Evolutionary conservation across 1,284 basidiomycete species (phyloP).

Genomic region (Lentinula novae-zelandiae): DNA sequence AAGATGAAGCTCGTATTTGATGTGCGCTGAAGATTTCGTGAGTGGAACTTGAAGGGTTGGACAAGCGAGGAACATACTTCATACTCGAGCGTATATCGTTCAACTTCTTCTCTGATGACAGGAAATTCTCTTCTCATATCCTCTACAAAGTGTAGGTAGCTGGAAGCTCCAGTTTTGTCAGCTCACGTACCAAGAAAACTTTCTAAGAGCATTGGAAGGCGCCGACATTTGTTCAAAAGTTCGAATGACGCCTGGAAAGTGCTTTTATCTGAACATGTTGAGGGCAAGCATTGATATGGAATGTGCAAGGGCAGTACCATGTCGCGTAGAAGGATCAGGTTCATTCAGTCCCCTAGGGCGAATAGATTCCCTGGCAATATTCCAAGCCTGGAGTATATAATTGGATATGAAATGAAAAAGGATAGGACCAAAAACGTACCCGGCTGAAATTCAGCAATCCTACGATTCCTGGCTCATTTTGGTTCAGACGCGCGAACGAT

Average conservation of each 20-base stretch:
- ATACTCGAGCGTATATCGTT: slow-evolving; percentile 52
- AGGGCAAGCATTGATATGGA: not conserved
- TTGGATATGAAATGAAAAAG: not conserved
- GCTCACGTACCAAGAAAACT: slow-evolving; percentile 56
- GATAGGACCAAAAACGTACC: slow-evolving; percentile 30
- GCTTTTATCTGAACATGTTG: slow-evolving; percentile 38
- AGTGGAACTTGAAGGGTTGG: not conserved
- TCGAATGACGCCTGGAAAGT: slow-evolving; percentile 51
- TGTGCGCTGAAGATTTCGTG: slow-evolving; percentile 33
- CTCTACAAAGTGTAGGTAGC: slow-evolving; percentile 36
- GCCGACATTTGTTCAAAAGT: slow-evolving; percentile 49
- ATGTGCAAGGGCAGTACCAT: not conserved
- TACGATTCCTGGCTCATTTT: slow-evolving; percentile 55
- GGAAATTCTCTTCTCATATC: slow-evolving; percentile 56
- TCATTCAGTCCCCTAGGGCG: slow-evolving; percentile 50
- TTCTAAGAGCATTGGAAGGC: slow-evolving; percentile 61
- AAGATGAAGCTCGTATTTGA: slow-evolving; percentile 46
- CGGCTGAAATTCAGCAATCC: slow-evolving; percentile 65
- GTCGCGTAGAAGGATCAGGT: slow-evolving; percentile 7
- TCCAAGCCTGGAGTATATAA: slow-evolving; percentile 54
- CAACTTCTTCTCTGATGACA: slow-evolving; percentile 58
- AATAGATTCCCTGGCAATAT: slow-evolving; percentile 50
- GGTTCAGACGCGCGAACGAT: slow-evolving; percentile 62
- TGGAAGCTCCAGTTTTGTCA: slow-evolving; percentile 6
- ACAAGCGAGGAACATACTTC: slow-evolving; percentile 40